Conservation (phyloP, 169 alveolate species). For the Sarcocystis neurona region DNA sequence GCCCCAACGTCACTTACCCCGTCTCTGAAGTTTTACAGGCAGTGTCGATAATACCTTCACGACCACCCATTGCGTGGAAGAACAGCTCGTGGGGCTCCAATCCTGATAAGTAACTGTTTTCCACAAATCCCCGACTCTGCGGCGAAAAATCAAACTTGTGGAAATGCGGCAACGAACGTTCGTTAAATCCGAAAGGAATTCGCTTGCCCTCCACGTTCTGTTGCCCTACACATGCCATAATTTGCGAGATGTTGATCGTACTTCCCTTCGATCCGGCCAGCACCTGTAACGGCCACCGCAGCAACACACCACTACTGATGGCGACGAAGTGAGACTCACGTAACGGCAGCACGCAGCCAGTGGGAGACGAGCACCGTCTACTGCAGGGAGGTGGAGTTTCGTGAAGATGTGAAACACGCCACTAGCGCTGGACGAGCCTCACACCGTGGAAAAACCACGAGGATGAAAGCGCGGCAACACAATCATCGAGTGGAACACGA, state of each 20-base stretch:
- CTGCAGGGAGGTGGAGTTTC: not conserved
- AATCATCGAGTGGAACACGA: too few relatives aligned
- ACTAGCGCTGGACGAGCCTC: too few relatives aligned
- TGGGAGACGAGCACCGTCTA: not conserved
- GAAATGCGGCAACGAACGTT: constrained; percentile 99
- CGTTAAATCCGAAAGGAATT: constrained; percentile 97
- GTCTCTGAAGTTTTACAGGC: constrained; percentile 99
- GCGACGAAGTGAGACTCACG: not conserved
- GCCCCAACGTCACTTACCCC: constrained; percentile 77
- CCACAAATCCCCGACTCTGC: constrained; percentile 98
- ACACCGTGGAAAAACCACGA: too few relatives aligned
- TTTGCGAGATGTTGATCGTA: constrained; percentile 95
- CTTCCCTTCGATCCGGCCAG: constrained; percentile 97
- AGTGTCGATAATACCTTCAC: constrained; percentile 99
- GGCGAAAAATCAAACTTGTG: constrained; percentile 99
- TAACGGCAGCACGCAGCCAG: not conserved
- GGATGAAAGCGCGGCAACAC: too few relatives aligned
- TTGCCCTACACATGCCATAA: constrained; percentile 99
- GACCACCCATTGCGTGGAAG: constrained; percentile 99
- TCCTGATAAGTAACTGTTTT: constrained; percentile 96
- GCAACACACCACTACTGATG: not conserved
- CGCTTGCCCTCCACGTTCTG: constrained; percentile 99
- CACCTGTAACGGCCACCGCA: constrained; percentile 42
- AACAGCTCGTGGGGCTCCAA: constrained; percentile 92
- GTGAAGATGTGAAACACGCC: too few relatives aligned